Evolutionary conservation across 2,329 filamentous ascomycete species (phyloP).

Genomic region (Colletotrichum limetticola): DNA sequence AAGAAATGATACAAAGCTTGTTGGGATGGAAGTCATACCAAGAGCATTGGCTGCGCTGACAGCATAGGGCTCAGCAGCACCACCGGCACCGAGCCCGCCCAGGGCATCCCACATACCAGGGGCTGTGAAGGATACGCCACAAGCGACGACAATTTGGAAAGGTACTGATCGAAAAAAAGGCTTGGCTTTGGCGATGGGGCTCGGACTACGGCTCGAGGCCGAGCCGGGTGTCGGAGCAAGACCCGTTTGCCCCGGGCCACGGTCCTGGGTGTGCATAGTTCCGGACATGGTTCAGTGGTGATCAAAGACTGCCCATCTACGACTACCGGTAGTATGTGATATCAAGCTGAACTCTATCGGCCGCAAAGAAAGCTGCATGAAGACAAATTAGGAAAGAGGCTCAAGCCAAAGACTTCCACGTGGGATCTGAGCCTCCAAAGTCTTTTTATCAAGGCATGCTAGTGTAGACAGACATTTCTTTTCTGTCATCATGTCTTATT

Average conservation of each 20-base stretch:
- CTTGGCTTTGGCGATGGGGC: not conserved
- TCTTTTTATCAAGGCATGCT: not conserved
- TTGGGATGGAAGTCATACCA: not conserved
- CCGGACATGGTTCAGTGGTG: not conserved
- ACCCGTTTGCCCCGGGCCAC: not conserved
- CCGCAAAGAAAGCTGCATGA: not conserved
- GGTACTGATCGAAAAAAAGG: conserved; percentile 19
- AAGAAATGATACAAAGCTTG: not conserved
- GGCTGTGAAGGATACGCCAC: conserved; percentile 19
- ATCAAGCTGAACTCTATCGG: not conserved
- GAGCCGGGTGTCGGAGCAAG: not conserved
- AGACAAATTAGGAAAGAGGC: not conserved
- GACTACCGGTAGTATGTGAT: not conserved
- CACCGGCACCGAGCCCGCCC: conserved; percentile 22
- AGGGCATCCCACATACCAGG: conserved; percentile 24
- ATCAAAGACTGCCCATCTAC: not conserved
- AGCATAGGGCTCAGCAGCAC: conserved; percentile 10
- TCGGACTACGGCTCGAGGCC: not conserved
- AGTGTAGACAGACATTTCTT: conserved; percentile 17
- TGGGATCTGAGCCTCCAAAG: not conserved
- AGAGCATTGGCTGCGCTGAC: conserved; percentile 7
- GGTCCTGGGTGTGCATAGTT: not conserved
- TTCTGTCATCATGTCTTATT: conserved; percentile 40
- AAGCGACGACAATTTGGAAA: conserved; percentile 19
- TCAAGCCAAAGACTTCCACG: not conserved